phyloP scores from a whole-genome alignment of 108 stramenopile genomes.

The Cyclostephanos invisitatus region DNA sequence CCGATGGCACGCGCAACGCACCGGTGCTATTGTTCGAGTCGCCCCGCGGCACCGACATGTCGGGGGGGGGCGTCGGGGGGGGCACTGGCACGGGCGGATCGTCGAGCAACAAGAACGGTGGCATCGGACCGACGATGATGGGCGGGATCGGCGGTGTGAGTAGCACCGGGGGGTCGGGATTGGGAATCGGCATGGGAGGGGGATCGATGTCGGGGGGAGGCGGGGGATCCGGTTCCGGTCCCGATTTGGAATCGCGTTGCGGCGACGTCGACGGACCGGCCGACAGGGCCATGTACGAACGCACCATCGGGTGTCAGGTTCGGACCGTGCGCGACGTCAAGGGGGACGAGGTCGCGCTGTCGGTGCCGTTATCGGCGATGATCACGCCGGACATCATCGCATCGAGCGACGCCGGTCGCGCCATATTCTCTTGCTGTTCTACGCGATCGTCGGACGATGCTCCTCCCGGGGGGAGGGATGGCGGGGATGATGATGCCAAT shows the following conservation, averaged over 20 bases:
- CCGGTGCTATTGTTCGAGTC: slow-evolving; percentile 66
- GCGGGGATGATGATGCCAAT: neutral
- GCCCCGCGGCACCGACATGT: slow-evolving; percentile 1
- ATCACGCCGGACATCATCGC: slow-evolving; percentile 85
- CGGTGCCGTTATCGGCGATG: slow-evolving; percentile 72
- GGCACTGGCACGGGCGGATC: neutral
- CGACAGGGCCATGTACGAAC: slow-evolving; percentile 80
- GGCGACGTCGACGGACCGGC: slow-evolving; percentile 68
- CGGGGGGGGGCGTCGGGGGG: neutral
- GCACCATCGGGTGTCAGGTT: slow-evolving; percentile 86
- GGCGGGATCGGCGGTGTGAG: neutral
- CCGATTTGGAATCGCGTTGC: slow-evolving; percentile 48
- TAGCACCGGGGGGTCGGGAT: neutral
- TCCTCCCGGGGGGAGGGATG: neutral
- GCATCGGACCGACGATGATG: neutral
- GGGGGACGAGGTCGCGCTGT: slow-evolving; percentile 76
- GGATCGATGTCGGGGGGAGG: slow-evolving; percentile 6
- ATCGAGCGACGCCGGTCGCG: slow-evolving; percentile 82
- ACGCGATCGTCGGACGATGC: neutral
- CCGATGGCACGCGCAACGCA: slow-evolving; percentile 87
- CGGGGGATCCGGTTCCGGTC: neutral
- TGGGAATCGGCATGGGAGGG: slow-evolving; percentile 4
- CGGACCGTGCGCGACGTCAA: slow-evolving; percentile 73
- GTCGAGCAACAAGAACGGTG: neutral
- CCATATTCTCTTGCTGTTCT: slow-evolving; percentile 71